A percentile compares a stretch with the other conserved stretches of the same genome.
phyloP scores from a whole-genome alignment of 148 eudicot species.

The Agrostemma githago region DNA sequence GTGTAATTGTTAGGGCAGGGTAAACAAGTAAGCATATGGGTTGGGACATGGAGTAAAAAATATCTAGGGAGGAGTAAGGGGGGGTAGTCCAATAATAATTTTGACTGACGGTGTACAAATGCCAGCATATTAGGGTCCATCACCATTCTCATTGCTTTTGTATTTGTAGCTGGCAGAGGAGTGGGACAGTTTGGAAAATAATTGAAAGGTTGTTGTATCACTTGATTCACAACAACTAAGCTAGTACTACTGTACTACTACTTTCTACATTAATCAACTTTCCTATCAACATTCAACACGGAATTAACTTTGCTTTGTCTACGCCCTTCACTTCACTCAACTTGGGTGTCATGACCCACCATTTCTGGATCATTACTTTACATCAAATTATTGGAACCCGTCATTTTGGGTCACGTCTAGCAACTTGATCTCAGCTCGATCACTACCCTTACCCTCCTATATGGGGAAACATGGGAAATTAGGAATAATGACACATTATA shows the following conservation, averaged over 20 bases:
- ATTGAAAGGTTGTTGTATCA: conserved; percentile 14
- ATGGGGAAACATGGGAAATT: too few species aligned
- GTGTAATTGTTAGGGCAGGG: too few species aligned
- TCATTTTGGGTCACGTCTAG: too few species aligned
- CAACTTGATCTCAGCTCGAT: too few species aligned
- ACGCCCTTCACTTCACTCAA: conserved; percentile 16
- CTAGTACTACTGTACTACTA: neutral
- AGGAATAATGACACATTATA: conserved; percentile 4
- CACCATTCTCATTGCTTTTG: too few species aligned
- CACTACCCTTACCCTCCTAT: too few species aligned
- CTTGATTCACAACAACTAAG: neutral
- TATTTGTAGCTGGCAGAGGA: conserved; percentile 16
- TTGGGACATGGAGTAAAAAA: too few species aligned
- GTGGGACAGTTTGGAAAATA: conserved; percentile 20
- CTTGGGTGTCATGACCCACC: conserved; percentile 25
- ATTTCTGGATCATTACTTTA: neutral
- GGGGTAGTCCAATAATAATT: too few species aligned
- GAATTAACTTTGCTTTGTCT: neutral
- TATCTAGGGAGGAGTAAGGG: too few species aligned
- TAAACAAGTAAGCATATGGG: too few species aligned
- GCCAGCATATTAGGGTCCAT: conserved; percentile 21
- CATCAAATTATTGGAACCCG: too few species aligned
- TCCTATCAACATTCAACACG: neutral
- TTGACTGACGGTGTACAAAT: neutral
- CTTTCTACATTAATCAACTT: conserved; percentile 1